Evolutionary conservation across 768 basidiomycete genomes (phyloP).

Genomic region (Paxillus ammoniavirescens): DNA sequence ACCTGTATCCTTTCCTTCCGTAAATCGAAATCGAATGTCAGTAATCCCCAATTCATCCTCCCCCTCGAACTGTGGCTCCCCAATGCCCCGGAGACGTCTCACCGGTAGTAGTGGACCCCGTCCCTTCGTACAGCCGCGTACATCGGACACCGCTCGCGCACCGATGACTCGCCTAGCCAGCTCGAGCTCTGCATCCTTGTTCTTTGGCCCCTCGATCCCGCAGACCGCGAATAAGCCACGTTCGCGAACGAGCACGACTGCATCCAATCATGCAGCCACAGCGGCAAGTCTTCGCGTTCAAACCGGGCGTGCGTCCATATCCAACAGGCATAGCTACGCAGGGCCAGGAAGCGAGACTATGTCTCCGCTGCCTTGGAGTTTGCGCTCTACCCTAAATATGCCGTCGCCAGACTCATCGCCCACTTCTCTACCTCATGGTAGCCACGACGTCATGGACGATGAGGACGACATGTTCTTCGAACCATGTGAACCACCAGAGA

Average conservation of each 20-base stretch:
- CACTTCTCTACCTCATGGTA: slow-evolving; percentile 27
- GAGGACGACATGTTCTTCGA: slow-evolving; percentile 61
- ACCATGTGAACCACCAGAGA: slow-evolving; percentile 39
- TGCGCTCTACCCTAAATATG: slow-evolving; percentile 36
- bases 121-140: slow-evolving; percentile 31
- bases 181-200: slow-evolving; percentile 55
- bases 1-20: slow-evolving; percentile 37
- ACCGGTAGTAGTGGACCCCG: slow-evolving; percentile 35
- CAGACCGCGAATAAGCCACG: slow-evolving; percentile 22
- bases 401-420: slow-evolving; percentile 56
- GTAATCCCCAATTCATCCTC: slow-evolving; percentile 36
- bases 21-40: slow-evolving; percentile 38
- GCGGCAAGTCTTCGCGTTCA: slow-evolving; percentile 3
- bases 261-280: slow-evolving; percentile 15
- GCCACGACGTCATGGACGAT: slow-evolving; percentile 33
- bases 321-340: slow-evolving; percentile 66
- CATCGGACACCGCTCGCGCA: slow-evolving; percentile 27
- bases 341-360: slow-evolving; percentile 41
- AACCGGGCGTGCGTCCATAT: slow-evolving; percentile 28
- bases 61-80: slow-evolving; percentile 51
- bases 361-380: slow-evolving; percentile 31
- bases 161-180: slow-evolving; percentile 53
- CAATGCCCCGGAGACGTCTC: slow-evolving; percentile 53
- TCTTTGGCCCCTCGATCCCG: slow-evolving; percentile 55
- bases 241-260: slow-evolving; percentile 18